phyloP scores from a whole-genome alignment of 257 asterid genomes.

The Petrea volubilis region DNA sequence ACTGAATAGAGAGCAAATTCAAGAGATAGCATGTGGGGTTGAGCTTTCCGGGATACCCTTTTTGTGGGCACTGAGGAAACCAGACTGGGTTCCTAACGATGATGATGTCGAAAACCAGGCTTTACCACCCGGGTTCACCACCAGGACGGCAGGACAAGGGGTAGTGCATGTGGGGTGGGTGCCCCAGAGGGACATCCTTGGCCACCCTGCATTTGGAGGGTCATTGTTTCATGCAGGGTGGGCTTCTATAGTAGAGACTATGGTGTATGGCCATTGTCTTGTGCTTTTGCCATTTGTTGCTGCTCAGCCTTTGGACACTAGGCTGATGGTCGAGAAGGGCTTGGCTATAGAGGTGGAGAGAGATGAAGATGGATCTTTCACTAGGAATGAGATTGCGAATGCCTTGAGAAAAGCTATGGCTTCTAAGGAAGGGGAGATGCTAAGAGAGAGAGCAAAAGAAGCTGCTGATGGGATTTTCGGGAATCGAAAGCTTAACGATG shows the following conservation, averaged over 20 bases:
- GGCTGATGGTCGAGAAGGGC: constrained; percentile 42
- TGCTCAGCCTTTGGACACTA: constrained; percentile 38
- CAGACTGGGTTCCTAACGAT: neutral
- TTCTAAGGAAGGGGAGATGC: neutral
- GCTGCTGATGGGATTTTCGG: constrained; percentile 29
- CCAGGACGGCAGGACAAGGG: constrained; percentile 18
- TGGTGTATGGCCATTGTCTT: constrained; percentile 29
- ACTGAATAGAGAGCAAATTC: constrained; percentile 19
- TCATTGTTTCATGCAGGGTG: constrained; percentile 34
- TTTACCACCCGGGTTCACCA: constrained; percentile 23
- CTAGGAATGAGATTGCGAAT: constrained; percentile 27
- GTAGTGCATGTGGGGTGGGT: constrained; percentile 46
- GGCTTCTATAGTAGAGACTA: constrained; percentile 32
- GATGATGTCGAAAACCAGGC: neutral
- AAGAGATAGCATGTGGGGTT: constrained; percentile 34
- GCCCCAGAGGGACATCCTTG: constrained; percentile 43
- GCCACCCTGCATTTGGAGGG: constrained; percentile 39
- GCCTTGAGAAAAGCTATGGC: constrained; percentile 24
- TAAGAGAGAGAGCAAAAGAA: constrained; percentile 18
- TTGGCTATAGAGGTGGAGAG: constrained; percentile 41
- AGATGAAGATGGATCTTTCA: constrained; percentile 36
- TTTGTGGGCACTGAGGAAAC: constrained; percentile 29
- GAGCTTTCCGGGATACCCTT: constrained; percentile 31
- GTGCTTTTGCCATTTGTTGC: constrained; percentile 35
- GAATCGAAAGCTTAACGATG: constrained; percentile 15